A percentile compares a stretch with the other conserved stretches of the same genome.
Evolutionary conservation across 192 early-diverging fungal genomes (phyloP).

Genomic region (Coemansia brasiliensis): DNA sequence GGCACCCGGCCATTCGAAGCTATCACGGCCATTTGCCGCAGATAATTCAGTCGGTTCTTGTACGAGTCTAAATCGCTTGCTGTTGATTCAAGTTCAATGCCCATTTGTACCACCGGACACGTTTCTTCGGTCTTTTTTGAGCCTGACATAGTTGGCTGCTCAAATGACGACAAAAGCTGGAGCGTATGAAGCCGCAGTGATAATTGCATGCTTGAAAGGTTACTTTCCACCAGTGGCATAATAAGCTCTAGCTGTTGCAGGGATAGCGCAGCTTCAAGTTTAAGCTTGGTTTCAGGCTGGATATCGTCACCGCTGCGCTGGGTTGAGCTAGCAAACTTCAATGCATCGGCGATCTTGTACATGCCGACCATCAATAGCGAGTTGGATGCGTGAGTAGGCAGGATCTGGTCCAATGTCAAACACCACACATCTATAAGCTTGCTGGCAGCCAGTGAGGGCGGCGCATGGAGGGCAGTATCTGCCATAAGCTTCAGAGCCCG

Average conservation of each 20-base stretch:
- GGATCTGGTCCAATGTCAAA: slow-evolving; percentile 9
- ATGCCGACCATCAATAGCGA: slow-evolving; percentile 27
- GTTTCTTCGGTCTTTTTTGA: slow-evolving; percentile 15
- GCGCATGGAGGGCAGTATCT: slow-evolving; percentile 6
- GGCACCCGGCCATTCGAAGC: slow-evolving; percentile 64
- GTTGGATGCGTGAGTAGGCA: slow-evolving; percentile 27
- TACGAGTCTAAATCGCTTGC: slow-evolving; percentile 61
- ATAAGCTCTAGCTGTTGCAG: slow-evolving; percentile 20
- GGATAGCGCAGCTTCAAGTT: slow-evolving; percentile 24
- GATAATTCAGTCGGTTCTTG: slow-evolving; percentile 78
- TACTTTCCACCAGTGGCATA: slow-evolving; percentile 34
- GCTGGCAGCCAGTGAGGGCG: slow-evolving; percentile 5
- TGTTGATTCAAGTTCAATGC: slow-evolving; percentile 62
- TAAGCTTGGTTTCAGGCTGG: slow-evolving; percentile 1
- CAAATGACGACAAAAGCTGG: slow-evolving; percentile 69
- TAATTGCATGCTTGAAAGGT: slow-evolving; percentile 33
- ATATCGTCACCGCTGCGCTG: neutral
- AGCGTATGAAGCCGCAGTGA: slow-evolving; percentile 63
- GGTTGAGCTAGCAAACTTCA: slow-evolving; percentile 8
- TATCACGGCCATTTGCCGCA: slow-evolving; percentile 72
- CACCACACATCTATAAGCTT: slow-evolving; percentile 25
- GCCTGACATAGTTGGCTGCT: slow-evolving; percentile 57
- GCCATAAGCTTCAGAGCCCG: slow-evolving; percentile 32
- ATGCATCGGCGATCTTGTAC: slow-evolving; percentile 23
- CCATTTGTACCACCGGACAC: slow-evolving; percentile 58